These are phyloP conservation scores for Dioszegia hungarica DNA, from an alignment of 768 basidiomycete genomes.

Conservation along the genomic window DNA sequence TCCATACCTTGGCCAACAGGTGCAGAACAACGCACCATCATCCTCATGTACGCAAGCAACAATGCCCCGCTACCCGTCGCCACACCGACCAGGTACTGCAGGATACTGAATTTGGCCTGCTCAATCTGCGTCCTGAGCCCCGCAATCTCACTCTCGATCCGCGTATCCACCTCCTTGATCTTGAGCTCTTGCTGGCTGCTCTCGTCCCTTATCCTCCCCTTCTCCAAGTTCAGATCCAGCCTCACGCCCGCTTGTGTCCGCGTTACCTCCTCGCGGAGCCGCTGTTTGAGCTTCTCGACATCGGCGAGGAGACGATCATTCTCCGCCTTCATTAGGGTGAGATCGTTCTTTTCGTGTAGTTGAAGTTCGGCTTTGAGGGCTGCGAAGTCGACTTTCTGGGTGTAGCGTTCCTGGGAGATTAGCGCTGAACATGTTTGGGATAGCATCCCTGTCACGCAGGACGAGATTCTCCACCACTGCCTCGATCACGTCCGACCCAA, in stretches of 20 bases:
- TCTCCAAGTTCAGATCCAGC: conserved; percentile 91
- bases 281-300: conserved; percentile 90
- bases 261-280: conserved; percentile 83
- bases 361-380: conserved; percentile 94
- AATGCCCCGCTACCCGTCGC: conserved; percentile 48
- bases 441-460: no score
- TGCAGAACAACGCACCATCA: conserved; percentile 28
- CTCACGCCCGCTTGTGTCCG: conserved; percentile 89
- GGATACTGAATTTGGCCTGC: conserved; percentile 50
- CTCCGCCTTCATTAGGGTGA: conserved; percentile 90
- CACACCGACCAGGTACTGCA: conserved; percentile 51
- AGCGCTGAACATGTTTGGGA: not conserved
- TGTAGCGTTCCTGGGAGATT: conserved; percentile 45
- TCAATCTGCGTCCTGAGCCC: conserved; percentile 62
- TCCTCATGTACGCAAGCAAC: conserved; percentile 44
- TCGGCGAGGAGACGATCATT: conserved; percentile 87
- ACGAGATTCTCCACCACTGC: no score
- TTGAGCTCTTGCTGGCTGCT: conserved; percentile 84
- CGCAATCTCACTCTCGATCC: conserved; percentile 94
- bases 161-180: conserved; percentile 94
- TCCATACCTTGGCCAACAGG: not conserved
- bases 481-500: no score
- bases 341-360: conserved; percentile 93
- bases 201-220: conserved; percentile 85
- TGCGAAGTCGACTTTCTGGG: conserved; percentile 77